A percentile compares a stretch with the other conserved stretches of the same genome.
These are phyloP conservation scores for Arthrobotrys iridis DNA, from an alignment of 2,329 filamentous ascomycete species.

Conservation along the genomic window DNA sequence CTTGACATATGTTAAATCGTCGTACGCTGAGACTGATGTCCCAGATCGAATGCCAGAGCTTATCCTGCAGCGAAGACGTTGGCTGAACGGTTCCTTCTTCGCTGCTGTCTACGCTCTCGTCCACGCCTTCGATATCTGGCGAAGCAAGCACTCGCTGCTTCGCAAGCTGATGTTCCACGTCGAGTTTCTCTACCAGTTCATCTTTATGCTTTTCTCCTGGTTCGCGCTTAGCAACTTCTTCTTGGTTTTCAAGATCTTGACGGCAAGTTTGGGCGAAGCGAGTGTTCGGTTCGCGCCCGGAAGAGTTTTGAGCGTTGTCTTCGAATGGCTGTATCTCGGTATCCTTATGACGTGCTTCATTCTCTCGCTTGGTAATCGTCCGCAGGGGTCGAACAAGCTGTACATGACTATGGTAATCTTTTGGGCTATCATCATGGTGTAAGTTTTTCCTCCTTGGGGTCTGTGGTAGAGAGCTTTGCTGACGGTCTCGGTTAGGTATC, in stretches of 20 bases:
- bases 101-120: conserved; percentile 93
- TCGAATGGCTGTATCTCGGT: conserved; percentile 94
- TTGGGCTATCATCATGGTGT: conserved; percentile 95
- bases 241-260: conserved; percentile 96
- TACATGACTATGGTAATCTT: conserved; percentile 99
- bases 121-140: conserved; percentile 96
- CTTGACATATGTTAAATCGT: conserved; percentile 96
- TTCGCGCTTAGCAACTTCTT: conserved; percentile 99
- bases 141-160: conserved; percentile 86
- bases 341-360: conserved; percentile 95
- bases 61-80: conserved; percentile 92
- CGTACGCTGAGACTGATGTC: conserved; percentile 95
- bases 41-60: conserved; percentile 93
- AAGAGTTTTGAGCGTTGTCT: conserved; percentile 83
- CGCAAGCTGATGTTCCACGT: conserved; percentile 90
- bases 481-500: conserved; percentile 68
- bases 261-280: conserved; percentile 77
- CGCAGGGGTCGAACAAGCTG: conserved; percentile 89
- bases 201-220: conserved; percentile 99
- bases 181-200: conserved; percentile 92
- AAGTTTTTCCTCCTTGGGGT: conserved; percentile 61
- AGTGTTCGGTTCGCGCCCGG: conserved; percentile 79
- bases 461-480: neutral
- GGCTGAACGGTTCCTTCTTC: conserved; percentile 98
- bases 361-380: conserved; percentile 90